Conservation (phyloP, 2,329 filamentous ascomycete genomes). For the Claviceps pazoutovae region DNA sequence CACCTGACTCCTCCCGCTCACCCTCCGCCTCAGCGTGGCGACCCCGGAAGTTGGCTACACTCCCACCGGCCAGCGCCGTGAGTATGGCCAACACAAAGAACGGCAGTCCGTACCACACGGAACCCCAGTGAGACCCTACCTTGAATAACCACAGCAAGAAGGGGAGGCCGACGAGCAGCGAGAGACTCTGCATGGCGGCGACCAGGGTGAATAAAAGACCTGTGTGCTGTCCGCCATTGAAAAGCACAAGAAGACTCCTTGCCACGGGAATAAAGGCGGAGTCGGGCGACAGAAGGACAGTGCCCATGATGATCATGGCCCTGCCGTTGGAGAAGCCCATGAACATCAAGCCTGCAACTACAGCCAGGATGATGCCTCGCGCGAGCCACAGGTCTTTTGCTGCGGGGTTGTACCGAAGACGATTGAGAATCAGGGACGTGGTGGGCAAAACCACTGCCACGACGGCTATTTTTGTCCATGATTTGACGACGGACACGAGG, state of each 20-base stretch:
- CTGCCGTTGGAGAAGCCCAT: slow-evolving; percentile 1
- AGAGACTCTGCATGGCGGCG: background rate
- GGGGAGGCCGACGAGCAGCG: background rate
- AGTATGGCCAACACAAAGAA: background rate
- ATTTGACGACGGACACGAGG: background rate
- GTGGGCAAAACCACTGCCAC: background rate
- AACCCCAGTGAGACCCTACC: background rate
- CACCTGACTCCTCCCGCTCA: background rate
- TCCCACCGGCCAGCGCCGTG: background rate
- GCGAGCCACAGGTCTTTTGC: slow-evolving; percentile 3
- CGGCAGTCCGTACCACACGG: background rate
- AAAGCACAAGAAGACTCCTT: slow-evolving; percentile 1
- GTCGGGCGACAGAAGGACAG: background rate
- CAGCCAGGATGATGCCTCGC: background rate
- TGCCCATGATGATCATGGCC: slow-evolving; percentile 2
- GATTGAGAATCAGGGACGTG: background rate
- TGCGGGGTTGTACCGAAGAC: background rate
- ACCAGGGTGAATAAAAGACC: slow-evolving; percentile 1
- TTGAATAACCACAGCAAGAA: background rate
- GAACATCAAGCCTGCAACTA: background rate
- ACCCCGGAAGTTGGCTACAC: background rate
- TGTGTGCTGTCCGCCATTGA: slow-evolving; percentile 1
- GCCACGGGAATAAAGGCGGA: background rate
- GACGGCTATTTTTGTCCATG: background rate
- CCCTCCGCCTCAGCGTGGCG: background rate